Evolutionary conservation across 352 stramenopile genomes (phyloP), one percentile per base, ranked within the genome.

Genomic region (Globisporangium yorkense): DNA sequence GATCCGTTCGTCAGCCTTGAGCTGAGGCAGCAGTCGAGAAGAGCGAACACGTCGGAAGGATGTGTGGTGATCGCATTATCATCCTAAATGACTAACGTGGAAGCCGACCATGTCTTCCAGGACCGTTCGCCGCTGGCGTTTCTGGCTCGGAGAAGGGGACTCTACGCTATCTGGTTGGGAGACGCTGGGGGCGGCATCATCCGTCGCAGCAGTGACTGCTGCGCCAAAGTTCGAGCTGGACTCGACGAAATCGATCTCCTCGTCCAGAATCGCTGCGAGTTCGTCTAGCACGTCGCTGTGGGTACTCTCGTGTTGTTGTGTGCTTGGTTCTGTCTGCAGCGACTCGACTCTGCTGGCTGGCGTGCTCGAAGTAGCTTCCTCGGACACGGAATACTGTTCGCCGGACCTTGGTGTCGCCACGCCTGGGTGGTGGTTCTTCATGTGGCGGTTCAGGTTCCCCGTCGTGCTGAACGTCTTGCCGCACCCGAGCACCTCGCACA

Each of bases 391-490:
- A 35, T 7, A 3, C 8, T 44, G 39, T n/a, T 15, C 39, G 0
- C 39, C 39, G 13, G 39, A 44, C 6, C 39, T 44, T 10, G 10
- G 39, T n/a, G 39, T 15, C 16, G 16, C 13, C 21, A 55, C 24
- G 24, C 46, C 47, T 3, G 54, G 31, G 24, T 55, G 47, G 31
- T 55, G 46, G 46, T 54, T 61, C 21, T 55, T 48, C 56, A 49
- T 77, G 49, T 81, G 74, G 16, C 71, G 74, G 12, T 71, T 75
- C 18, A 81, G 57, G 55, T 81, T 84, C 40, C 74, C 74, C 20
- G 70, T 72, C 31, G 74, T 84, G 53, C 67, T 81, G 58, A 84
- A 84, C 29, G 50, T 65, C 55, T 81, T 84, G 53, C 72, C 62
- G 27, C 71, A 84, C 10, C 64, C 62, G 29, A 33, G 50, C 31